Base-by-base conservation (phyloP, 176 grass and related monocot species). In the Areca catechu region DNA sequence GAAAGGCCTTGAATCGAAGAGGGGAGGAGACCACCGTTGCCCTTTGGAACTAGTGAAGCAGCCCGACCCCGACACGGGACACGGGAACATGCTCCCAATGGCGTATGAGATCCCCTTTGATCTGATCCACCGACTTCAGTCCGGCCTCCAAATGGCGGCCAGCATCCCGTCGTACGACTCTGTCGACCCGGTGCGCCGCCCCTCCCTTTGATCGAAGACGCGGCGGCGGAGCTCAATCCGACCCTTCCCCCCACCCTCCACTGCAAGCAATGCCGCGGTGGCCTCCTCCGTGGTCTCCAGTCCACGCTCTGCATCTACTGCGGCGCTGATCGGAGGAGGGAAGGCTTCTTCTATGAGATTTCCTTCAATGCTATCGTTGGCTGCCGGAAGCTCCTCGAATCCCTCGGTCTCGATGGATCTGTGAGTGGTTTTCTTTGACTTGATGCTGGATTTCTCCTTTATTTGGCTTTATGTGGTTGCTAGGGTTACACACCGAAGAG, bases 361-460 rank as follows among this genome's bases (percentile, higher is more conserved):
- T 67, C 64, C 25, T 67, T 67, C 64, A 34, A 67, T 67, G 54
- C 64, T 22, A 67, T 51, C 27, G 25, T 34, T 7, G 64, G 9
- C 17, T 67, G 64, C 64, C 64, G 64, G 49, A 67, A 67, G 23
- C 64, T 67, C 20, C 64, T 67, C 10, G 64, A 67, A 5, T 67
- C 23, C 27, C 64, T 67, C 15, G 64, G 64, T 16, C 51, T 67
- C 22, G 64, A 67, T 67, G 64, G 64, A 67, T 67, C 64, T 19
- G 64, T 67, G 51, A 67, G 64, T 54, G n/a, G 10, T 9, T 53
- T 28, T 16, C 4, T 55, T 43, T 14, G 34, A 43, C 14, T 43
- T 43, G 10, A 43, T 43, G 34, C 34, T 10, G 34, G 34, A 12
- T 43, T 43, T 43, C 34, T 43, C 34, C 14, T 43, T 43, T 43